Base-by-base conservation (phyloP, 163 green algal species). In the Scenedesmus sp. region DNA sequence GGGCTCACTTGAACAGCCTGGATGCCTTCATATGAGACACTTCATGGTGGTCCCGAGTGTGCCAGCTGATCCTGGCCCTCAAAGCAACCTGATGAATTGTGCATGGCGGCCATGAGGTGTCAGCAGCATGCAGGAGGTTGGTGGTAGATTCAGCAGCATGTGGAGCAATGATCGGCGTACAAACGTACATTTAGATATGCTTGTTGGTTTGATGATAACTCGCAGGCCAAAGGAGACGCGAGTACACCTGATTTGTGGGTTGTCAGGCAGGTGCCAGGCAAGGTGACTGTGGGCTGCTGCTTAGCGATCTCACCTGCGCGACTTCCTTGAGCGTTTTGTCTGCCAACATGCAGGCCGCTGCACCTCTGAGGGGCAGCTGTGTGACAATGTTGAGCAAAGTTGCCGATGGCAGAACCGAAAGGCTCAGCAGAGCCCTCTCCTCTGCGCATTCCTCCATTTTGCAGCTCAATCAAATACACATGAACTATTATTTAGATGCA, bases 11-110 rank as follows among this genome's bases (percentile, higher is more conserved):
- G 66, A 92, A 92, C 13, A 92, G 81, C 23, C 88, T 81, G 7
- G 81, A 54, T 55, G 88, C 88, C 60, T 92, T 92, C 88, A 92
- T 84, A 16, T 92, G 88, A 6, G 88, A 92, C 2, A 88, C 81
- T 46, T 92, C 88, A 46, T 85, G 34, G 1, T 88, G 52, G 15
- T 88, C 88, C 4, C 64, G 26, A 16, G 64, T 76, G 62, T 54
- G 10, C 81, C 81, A 92, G 7, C 15, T 60, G 8, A 12, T 88
- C 5, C 64, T 64, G 18, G 64, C 81, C n/a, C 6, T 52, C 6
- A 92, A 16, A 4, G 88, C 88, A 52, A 87, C 73, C 87, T 91
- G 55, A 52, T 79, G 70, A 23, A 52, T 79, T 23, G 4, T 52
- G 70, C 70, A 79, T 76, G 66, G 66, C 5, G 2, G 16, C 26